Evolutionary conservation across 2,329 filamentous ascomycete genomes (phyloP).

Genomic region (Cordyceps javanica): DNA sequence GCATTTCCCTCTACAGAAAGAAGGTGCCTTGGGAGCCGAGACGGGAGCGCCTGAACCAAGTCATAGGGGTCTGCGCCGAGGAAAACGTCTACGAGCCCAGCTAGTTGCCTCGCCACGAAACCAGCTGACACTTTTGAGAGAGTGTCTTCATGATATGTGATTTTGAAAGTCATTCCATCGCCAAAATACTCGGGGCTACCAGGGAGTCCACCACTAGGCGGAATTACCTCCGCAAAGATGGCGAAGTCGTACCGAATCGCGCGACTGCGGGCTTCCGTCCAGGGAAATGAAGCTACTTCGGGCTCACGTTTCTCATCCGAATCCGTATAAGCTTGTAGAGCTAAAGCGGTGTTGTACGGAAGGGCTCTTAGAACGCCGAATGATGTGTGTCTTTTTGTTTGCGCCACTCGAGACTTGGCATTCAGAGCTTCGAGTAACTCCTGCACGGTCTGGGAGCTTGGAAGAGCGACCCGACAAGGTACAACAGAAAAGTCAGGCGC

Average conservation of each 20-base stretch:
- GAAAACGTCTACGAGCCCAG: constrained; percentile 14
- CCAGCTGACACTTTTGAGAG: constrained; percentile 17
- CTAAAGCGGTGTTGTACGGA: constrained; percentile 30
- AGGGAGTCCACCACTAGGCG: no score
- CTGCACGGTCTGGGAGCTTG: constrained; percentile 13
- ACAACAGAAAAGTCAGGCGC: constrained; percentile 30
- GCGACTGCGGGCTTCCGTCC: no score
- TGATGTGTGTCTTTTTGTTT: constrained; percentile 21
- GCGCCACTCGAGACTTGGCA: constrained; percentile 7
- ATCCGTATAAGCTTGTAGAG: constrained; percentile 28
- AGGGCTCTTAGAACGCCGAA: constrained; percentile 22
- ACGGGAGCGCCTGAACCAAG: constrained; percentile 10
- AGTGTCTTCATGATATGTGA: background rate
- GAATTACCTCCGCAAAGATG: no score
- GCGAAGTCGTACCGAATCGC: no score
- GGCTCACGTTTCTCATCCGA: no score
- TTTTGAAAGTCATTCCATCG: no score
- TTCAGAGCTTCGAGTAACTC: constrained; percentile 16
- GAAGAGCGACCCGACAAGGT: constrained; percentile 24
- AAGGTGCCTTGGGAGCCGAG: constrained; percentile 12
- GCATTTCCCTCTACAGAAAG: constrained; percentile 17
- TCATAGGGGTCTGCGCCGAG: constrained; percentile 13
- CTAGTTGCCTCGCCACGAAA: constrained; percentile 17
- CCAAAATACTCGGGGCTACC: no score
- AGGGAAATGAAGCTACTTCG: no score